Conservation (phyloP, 2,329 filamentous ascomycete species). For the Penicillium sp. region DNA sequence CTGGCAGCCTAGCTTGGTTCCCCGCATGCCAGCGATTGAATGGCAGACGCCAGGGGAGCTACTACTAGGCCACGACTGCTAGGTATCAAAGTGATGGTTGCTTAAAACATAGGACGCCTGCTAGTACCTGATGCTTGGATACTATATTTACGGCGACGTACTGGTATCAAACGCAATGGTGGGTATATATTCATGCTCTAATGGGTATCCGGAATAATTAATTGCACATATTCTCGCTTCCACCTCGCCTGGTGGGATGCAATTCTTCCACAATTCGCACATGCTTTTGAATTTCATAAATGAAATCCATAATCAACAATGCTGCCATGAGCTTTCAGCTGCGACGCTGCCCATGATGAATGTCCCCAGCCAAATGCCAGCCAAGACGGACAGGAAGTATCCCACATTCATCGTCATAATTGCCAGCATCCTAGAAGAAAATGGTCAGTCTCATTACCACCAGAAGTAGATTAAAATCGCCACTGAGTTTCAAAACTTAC, state of each 20-base stretch:
- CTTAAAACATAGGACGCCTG: too few relatives aligned
- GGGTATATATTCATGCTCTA: background rate
- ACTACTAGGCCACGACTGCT: too few relatives aligned
- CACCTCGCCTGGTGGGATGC: background rate
- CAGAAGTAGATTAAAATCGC: background rate
- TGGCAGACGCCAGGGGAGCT: too few relatives aligned
- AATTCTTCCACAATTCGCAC: background rate
- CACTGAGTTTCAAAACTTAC: constrained; percentile 59
- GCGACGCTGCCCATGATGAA: constrained; percentile 30
- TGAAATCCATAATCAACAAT: constrained; percentile 9
- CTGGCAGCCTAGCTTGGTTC: too few relatives aligned
- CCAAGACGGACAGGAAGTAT: constrained; percentile 78
- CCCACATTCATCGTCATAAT: constrained; percentile 87
- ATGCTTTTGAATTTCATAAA: background rate
- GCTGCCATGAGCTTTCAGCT: constrained; percentile 22
- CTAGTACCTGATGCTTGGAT: too few relatives aligned
- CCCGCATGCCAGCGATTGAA: too few relatives aligned
- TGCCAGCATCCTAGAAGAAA: constrained; percentile 64
- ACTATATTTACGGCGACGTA: background rate
- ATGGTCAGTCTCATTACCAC: background rate
- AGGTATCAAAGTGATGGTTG: too few relatives aligned
- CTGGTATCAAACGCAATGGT: background rate
- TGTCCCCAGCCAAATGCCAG: constrained; percentile 59
- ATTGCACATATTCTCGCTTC: background rate
- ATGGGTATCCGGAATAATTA: constrained; percentile 1